These are phyloP conservation scores for Myxozyma sirexii DNA, from an alignment of 805 yeast genomes.

Conservation along the genomic window DNA sequence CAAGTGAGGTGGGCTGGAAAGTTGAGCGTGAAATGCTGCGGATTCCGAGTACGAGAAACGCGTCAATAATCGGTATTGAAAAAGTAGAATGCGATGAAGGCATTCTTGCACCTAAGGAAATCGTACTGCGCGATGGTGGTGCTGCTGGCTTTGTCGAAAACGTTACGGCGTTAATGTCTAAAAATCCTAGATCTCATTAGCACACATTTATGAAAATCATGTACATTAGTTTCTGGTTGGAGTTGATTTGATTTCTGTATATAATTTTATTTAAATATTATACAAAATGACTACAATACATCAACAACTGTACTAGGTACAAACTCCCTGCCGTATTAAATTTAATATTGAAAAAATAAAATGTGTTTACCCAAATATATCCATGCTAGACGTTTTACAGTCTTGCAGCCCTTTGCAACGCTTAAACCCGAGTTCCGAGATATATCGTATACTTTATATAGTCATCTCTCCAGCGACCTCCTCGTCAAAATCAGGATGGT, in stretches of 20 bases:
- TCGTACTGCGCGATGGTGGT: slow-evolving; percentile 79
- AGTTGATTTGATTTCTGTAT: no score
- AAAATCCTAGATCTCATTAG: slow-evolving; percentile 72
- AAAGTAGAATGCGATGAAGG: slow-evolving; percentile 40
- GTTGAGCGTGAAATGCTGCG: slow-evolving; percentile 84
- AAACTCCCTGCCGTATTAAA: not conserved
- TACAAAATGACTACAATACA: not conserved
- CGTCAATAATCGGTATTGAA: slow-evolving; percentile 76
- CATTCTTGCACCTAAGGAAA: slow-evolving; percentile 60
- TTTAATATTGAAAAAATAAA: no score
- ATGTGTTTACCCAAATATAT: no score
- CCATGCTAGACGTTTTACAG: no score
- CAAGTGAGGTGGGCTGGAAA: slow-evolving; percentile 76
- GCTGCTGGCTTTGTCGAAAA: slow-evolving; percentile 89
- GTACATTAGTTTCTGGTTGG: not conserved
- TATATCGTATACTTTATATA: slow-evolving; percentile 19
- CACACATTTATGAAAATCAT: no score
- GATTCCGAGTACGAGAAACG: slow-evolving; percentile 92
- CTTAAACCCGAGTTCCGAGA: no score
- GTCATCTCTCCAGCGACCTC: slow-evolving; percentile 35
- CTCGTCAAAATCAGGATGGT: slow-evolving; percentile 20
- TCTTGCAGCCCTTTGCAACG: no score
- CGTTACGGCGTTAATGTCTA: slow-evolving; percentile 68
- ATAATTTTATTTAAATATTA: not conserved
- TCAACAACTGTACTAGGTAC: not conserved